Evolutionary conservation across 1,139 yeast species (phyloP).

Genomic region (Petasospora rhodanensis): DNA sequence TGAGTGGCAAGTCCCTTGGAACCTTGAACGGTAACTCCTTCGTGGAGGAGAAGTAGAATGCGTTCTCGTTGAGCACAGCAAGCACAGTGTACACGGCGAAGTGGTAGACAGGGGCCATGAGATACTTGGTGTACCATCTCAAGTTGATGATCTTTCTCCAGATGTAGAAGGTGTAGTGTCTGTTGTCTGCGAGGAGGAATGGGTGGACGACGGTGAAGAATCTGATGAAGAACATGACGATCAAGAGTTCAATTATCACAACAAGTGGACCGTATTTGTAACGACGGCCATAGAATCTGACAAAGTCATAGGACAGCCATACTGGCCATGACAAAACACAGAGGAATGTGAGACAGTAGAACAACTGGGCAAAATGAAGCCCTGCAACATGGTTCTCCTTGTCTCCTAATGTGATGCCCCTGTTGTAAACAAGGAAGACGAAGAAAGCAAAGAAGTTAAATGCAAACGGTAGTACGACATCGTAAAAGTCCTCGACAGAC

Average conservation of each 20-base stretch:
- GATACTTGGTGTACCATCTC: conserved; percentile 36
- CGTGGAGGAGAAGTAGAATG: conserved; percentile 30
- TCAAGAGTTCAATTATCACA: conserved; percentile 28
- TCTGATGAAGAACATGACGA: conserved; percentile 47
- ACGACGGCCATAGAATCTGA: conserved; percentile 34
- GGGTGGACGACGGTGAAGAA: conserved; percentile 79
- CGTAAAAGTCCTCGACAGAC: conserved; percentile 31
- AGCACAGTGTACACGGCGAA: conserved; percentile 52
- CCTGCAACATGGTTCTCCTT: conserved; percentile 75
- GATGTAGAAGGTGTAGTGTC: conserved; percentile 87
- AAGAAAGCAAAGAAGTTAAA: conserved; percentile 50
- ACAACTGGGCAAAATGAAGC: conserved; percentile 72
- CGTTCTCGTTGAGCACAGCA: conserved; percentile 33
- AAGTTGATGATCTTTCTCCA: conserved; percentile 58
- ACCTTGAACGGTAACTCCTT: conserved; percentile 32
- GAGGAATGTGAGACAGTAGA: conserved; percentile 68
- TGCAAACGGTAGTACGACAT: conserved; percentile 45
- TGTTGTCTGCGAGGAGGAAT: conserved; percentile 85
- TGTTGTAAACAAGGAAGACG: conserved; percentile 56
- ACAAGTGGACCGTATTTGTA: conserved; percentile 26
- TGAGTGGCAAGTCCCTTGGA: conserved; percentile 32
- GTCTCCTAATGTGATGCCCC: conserved; percentile 81
- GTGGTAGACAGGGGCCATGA: conserved; percentile 68
- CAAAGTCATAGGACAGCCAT: conserved; percentile 46
- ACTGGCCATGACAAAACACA: conserved; percentile 63